Evolutionary conservation across 2,329 filamentous ascomycete genomes (phyloP).

Genomic region (Pleomassaria siparia): DNA sequence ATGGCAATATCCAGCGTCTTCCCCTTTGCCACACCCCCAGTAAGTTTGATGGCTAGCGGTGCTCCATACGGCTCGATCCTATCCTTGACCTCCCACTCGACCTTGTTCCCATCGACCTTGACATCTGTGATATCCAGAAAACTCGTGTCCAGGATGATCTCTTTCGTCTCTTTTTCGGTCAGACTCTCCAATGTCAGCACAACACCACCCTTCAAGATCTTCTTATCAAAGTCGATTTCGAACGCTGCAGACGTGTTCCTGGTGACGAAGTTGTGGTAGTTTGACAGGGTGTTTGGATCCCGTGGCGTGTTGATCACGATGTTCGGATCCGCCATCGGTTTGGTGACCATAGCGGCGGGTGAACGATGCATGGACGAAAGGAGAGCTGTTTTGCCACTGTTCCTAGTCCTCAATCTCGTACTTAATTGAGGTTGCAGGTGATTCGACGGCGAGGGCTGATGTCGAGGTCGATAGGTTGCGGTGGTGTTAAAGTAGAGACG

Average conservation of each 20-base stretch:
- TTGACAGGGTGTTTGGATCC: conserved; percentile 88
- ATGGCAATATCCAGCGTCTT: conserved; percentile 51
- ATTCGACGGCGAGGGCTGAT: neutral
- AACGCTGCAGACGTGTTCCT: conserved; percentile 81
- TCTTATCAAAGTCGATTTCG: conserved; percentile 79
- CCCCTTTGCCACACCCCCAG: conserved; percentile 49
- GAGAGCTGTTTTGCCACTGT: neutral
- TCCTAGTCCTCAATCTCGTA: no score
- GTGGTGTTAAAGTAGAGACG: conserved; percentile 4
- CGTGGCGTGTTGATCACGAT: conserved; percentile 52
- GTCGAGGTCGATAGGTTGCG: neutral
- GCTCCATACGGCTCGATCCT: conserved; percentile 73
- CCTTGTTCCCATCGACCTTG: conserved; percentile 65
- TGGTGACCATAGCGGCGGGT: conserved; percentile 37
- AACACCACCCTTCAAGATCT: conserved; percentile 76
- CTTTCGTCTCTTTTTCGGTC: conserved; percentile 69
- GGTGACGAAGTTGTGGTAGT: conserved; percentile 86
- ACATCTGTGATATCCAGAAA: conserved; percentile 73
- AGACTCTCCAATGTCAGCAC: conserved; percentile 74
- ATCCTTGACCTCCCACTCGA: conserved; percentile 70
- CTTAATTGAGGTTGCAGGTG: no score
- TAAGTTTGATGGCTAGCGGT: conserved; percentile 64
- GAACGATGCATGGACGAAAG: conserved; percentile 21
- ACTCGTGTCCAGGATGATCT: conserved; percentile 83
- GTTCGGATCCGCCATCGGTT: conserved; percentile 41